Evolutionary conservation across 1,139 yeast species (phyloP), one percentile per base, ranked within the genome.

Genomic region (Arxiozyma bovina): DNA sequence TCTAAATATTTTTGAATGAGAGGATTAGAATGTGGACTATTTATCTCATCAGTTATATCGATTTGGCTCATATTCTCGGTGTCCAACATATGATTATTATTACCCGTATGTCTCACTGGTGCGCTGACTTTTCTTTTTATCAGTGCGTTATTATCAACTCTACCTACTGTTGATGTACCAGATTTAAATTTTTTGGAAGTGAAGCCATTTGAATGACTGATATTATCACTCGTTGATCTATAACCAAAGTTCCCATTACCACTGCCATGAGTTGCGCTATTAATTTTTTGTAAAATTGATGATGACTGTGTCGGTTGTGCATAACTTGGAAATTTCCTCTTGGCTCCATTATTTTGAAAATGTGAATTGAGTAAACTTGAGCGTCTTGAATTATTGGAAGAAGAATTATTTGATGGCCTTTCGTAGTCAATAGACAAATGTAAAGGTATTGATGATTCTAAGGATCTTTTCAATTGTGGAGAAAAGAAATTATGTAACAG

Each of bases 361-460:
- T 55, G 55, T 21, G 45, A 30, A n/a, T 52, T 54, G 17, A 50
- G 38, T 17, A 59, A 27, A 48, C 60, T 58, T 34, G 61, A 55
- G 30, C 62, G 50, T 52, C 63, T 58, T 12, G 61, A 57, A 25
- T 53, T 54, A 43, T 49, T 54, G 0, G 44, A 53, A 1, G 61
- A 56, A 15, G 61, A 58, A 52, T 43, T n/a, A 50, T 50, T 18
- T 54, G 50, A 20, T 8, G 38, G 46, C 50, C 48, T 50, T 41
- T 55, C 60, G 42, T 66, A 66, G 43, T 62, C 55, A 18, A 66
- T 61, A 34, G 61, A 52, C 42, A 72, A 56, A 52, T 71, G 67
- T 4, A 53, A 58, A 5, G 87, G 87, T 53, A 74, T 79, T 0
- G 84, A 74, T 60, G 82, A 74, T 44, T 81, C 80, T 11, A 87